A percentile compares a stretch with the other conserved stretches of the same genome.
Evolutionary conservation across 2,329 filamentous ascomycete species (phyloP).

Genomic region (Exophiala phaeomuriformis): DNA sequence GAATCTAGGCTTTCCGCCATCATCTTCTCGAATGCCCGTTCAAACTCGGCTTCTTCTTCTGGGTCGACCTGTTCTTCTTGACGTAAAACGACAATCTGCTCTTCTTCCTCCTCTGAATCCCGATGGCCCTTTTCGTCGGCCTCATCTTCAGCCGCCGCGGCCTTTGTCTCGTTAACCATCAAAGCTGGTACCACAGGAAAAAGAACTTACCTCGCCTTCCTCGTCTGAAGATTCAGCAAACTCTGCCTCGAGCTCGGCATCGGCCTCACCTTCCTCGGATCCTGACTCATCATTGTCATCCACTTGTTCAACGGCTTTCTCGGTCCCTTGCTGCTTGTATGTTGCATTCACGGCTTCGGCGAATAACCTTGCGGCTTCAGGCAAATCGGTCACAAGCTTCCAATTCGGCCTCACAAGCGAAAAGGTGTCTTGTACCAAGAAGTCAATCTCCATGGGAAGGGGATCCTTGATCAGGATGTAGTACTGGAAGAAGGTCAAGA

Average conservation of each 20-base stretch:
- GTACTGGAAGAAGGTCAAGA: conserved; percentile 88
- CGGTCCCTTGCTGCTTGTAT: conserved; percentile 69
- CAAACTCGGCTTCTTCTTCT: conserved; percentile 93
- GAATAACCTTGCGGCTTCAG: conserved; percentile 78
- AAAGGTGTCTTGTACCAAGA: conserved; percentile 89
- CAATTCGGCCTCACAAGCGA: conserved; percentile 80
- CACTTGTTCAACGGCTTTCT: conserved; percentile 63
- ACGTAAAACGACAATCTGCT: conserved; percentile 84
- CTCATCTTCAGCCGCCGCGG: conserved; percentile 32
- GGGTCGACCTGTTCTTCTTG: conserved; percentile 86
- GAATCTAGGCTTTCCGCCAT: conserved; percentile 97
- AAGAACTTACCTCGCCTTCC: conserved; percentile 37
- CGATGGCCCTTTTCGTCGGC: conserved; percentile 38
- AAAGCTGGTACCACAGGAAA: background rate
- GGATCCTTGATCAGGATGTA: conserved; percentile 87
- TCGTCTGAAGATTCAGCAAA: conserved; percentile 40
- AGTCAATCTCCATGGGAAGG: conserved; percentile 94
- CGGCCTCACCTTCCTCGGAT: conserved; percentile 67
- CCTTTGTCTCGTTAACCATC: conserved; percentile 29
- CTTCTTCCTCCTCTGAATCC: conserved; percentile 60
- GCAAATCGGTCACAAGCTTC: conserved; percentile 72
- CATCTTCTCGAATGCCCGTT: conserved; percentile 95
- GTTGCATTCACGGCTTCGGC: conserved; percentile 83
- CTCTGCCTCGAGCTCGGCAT: conserved; percentile 50
- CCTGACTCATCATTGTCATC: conserved; percentile 63